phyloP scores from a whole-genome alignment of 2,329 filamentous ascomycete genomes.

The Xylariaceae sp. region DNA sequence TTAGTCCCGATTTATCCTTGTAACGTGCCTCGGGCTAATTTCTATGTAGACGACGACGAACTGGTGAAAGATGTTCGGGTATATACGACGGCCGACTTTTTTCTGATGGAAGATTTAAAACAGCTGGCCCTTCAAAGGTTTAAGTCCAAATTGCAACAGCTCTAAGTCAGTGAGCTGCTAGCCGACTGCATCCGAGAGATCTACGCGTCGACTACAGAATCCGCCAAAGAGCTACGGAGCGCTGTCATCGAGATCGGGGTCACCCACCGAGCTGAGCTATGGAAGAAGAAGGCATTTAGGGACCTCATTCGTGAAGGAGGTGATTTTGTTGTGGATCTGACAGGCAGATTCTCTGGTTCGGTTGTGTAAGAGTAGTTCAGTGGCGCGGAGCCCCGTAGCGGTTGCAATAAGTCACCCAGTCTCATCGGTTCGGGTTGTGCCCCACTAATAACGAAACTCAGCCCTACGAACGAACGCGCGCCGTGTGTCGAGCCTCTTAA shows the following conservation, averaged over 20 bases:
- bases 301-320: conserved; percentile 8
- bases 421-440: no score
- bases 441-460: no score
- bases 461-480: no score
- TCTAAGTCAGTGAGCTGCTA: conserved; percentile 9
- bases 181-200: conserved; percentile 14
- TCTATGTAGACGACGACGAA: conserved; percentile 11
- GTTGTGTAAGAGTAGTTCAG: no score
- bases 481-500: no score
- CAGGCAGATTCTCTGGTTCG: not conserved
- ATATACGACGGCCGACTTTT: conserved; percentile 12
- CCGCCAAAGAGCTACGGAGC: conserved; percentile 4
- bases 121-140: conserved; percentile 7
- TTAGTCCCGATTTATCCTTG: not conserved
- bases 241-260: conserved; percentile 3
- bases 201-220: conserved; percentile 5
- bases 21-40: conserved; percentile 6
- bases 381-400: no score
- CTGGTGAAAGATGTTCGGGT: conserved; percentile 11
- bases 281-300: conserved; percentile 6
- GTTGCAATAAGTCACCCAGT: no score
- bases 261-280: not conserved
- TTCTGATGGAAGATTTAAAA: conserved; percentile 13
- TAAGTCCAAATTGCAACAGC: conserved; percentile 4
- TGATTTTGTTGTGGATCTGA: conserved; percentile 6